Conservation (phyloP, 83 land plant genomes). For the Larix sibirica region DNA sequence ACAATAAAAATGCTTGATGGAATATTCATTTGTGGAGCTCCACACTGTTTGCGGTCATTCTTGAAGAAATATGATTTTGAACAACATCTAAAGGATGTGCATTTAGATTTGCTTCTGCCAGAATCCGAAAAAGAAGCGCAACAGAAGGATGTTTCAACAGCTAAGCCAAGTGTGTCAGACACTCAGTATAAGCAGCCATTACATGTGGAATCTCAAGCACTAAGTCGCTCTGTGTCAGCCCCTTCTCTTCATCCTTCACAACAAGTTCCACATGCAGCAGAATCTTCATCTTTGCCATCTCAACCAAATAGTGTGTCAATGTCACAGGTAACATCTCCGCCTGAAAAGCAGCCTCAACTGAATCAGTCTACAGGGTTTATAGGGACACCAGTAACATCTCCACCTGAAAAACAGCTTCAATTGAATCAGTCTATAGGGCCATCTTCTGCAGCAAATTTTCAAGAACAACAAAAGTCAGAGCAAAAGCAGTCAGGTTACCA, state of each 20-base stretch:
- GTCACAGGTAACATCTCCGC: not conserved
- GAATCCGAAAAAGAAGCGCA: conserved; percentile 14
- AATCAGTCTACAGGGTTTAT: not conserved
- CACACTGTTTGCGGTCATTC: conserved; percentile 49
- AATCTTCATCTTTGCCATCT: conserved; percentile 21
- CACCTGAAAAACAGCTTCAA: conserved; percentile 6
- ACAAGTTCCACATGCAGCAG: conserved; percentile 11
- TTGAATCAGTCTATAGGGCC: not conserved
- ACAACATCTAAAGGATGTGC: conserved; percentile 34
- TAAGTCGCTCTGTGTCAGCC: conserved; percentile 10
- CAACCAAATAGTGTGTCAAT: conserved; percentile 27
- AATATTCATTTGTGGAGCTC: conserved; percentile 53
- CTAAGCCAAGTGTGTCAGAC: not conserved
- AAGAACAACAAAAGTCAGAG: conserved; percentile 4
- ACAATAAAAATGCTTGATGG: conserved; percentile 51
- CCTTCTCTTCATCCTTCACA: conserved; percentile 11
- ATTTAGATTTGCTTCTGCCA: conserved; percentile 25
- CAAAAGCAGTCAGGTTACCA: not conserved
- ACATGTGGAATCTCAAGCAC: conserved; percentile 7
- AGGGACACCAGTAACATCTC: not conserved
- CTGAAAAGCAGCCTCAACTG: not conserved
- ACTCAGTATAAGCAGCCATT: conserved; percentile 17
- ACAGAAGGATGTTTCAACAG: not conserved
- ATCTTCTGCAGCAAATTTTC: not conserved
- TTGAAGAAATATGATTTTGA: conserved; percentile 44